Conservation (phyloP, 768 basidiomycete genomes). For the Rhizopogon vesiculosus region DNA sequence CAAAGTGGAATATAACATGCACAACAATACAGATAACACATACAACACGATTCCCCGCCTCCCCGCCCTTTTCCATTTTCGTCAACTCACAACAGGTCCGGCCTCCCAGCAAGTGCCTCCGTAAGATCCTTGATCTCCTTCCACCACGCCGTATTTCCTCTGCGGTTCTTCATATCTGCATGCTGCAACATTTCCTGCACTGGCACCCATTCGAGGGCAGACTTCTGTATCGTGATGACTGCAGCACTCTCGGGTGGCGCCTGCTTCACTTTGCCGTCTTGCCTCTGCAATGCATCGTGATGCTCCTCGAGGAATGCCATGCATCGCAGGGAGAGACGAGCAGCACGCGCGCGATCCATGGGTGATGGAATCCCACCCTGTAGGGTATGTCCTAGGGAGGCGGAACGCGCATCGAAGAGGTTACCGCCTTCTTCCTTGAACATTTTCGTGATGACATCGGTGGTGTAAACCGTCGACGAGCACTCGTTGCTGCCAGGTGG, state of each 20-base stretch:
- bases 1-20: not conserved
- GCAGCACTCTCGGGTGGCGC: constrained; percentile 69
- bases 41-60: not conserved
- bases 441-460: constrained; percentile 89
- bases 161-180: constrained; percentile 87
- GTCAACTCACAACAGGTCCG: constrained; percentile 40
- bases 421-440: constrained; percentile 90
- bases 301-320: constrained; percentile 92
- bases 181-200: constrained; percentile 80
- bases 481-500: constrained; percentile 64
- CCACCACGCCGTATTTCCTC: constrained; percentile 85
- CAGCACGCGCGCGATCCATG: constrained; percentile 86
- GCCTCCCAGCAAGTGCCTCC: constrained; percentile 67
- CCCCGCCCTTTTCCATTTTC: not conserved
- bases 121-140: constrained; percentile 57
- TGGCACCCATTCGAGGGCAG: constrained; percentile 75
- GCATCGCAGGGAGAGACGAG: constrained; percentile 85
- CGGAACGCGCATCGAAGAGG: constrained; percentile 91
- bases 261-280: constrained; percentile 47
- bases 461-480: constrained; percentile 85
- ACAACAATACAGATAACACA: not conserved
- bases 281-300: constrained; percentile 49
- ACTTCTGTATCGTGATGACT: constrained; percentile 88
- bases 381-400: constrained; percentile 94
- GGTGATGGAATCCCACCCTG: constrained; percentile 97